Conservation (phyloP, 2,329 filamentous ascomycete species). For the Aplosporella prunicola region DNA sequence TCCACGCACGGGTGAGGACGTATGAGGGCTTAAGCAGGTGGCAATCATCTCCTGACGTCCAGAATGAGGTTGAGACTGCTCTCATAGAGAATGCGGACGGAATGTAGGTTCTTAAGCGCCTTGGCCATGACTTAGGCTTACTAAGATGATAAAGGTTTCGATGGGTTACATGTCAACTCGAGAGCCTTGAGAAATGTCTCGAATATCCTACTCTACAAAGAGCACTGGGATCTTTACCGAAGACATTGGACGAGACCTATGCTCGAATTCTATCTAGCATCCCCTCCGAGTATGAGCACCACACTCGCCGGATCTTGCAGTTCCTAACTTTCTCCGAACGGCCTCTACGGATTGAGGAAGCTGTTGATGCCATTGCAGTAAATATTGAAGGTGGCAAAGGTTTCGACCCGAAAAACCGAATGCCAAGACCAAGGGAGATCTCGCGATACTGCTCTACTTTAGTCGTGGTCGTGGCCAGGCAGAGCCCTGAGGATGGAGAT, state of each 20-base stretch:
- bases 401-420: too few species aligned
- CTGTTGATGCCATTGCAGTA: too few species aligned
- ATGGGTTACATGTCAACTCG: slow-evolving; percentile 12
- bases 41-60: neutral
- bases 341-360: slow-evolving; percentile 3
- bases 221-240: slow-evolving; percentile 3
- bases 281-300: neutral
- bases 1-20: neutral
- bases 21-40: neutral
- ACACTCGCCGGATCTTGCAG: slow-evolving; percentile 4
- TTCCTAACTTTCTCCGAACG: slow-evolving; percentile 1
- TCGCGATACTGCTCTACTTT: too few species aligned
- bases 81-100: neutral
- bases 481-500: too few species aligned
- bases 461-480: too few species aligned
- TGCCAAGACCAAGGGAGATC: too few species aligned
- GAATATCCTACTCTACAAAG: neutral
- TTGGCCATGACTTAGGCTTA: neutral
- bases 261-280: slow-evolving; percentile 4
- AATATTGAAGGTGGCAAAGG: too few species aligned
- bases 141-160: slow-evolving; percentile 10
- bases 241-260: slow-evolving; percentile 12
- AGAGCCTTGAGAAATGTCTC: slow-evolving; percentile 6
- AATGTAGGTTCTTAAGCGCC: neutral
- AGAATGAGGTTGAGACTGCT: neutral